These are phyloP conservation scores for Annulohypoxylon maeteangense DNA, from an alignment of 495 filamentous ascomycete species.

Conservation along the genomic window DNA sequence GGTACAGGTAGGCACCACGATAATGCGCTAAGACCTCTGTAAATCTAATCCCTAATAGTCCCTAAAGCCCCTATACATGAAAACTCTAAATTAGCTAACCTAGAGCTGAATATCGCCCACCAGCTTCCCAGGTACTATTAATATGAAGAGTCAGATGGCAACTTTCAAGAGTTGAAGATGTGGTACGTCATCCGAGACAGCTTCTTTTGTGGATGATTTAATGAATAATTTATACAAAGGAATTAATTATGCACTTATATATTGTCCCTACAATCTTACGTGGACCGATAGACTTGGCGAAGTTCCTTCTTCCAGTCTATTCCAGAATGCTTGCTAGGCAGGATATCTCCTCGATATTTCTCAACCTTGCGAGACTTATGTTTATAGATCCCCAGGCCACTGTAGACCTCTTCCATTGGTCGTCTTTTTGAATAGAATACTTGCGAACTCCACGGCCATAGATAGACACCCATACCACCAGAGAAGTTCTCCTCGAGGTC, in stretches of 20 bases:
- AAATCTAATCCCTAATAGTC: too few relatives aligned
- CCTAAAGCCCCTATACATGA: too few relatives aligned
- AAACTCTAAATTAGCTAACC: too few relatives aligned
- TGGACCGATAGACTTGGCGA: background rate
- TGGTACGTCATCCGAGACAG: too few relatives aligned
- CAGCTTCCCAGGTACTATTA: too few relatives aligned
- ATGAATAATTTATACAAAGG: too few relatives aligned
- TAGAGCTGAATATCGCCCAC: too few relatives aligned
- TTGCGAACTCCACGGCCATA: conserved; percentile 14
- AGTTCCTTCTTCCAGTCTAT: conserved; percentile 20
- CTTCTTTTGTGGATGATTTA: too few relatives aligned
- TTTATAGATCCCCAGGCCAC: background rate
- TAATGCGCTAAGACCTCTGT: too few relatives aligned
- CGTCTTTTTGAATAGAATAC: background rate
- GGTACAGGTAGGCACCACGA: too few relatives aligned
- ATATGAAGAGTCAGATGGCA: too few relatives aligned
- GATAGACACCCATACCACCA: conserved; percentile 5
- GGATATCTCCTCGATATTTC: background rate
- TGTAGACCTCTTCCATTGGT: background rate
- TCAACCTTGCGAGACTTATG: background rate
- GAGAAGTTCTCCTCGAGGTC: conserved; percentile 9
- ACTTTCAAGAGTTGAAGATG: too few relatives aligned
- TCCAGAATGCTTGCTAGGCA: conserved; percentile 12
- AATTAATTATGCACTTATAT: background rate
- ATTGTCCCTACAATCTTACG: background rate